Conservation (phyloP, 2,329 filamentous ascomycete genomes). For the Aspergillus fumigatiaffinis region DNA sequence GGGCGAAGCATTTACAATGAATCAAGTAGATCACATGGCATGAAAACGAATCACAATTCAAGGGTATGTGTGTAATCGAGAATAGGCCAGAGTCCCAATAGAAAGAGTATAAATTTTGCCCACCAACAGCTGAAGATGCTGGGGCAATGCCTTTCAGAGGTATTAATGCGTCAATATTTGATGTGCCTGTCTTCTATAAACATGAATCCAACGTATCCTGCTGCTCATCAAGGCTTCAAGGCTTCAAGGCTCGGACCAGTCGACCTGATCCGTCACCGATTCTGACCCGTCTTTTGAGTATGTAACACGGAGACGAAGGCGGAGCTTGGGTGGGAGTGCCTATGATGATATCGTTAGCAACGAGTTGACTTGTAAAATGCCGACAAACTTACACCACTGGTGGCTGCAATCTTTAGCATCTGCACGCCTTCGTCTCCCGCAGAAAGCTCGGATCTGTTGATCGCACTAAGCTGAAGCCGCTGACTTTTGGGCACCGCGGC, state of each 20-base stretch:
- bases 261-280: constrained; percentile 83
- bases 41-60: background rate
- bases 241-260: constrained; percentile 85
- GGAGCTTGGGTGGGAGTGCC: constrained; percentile 66
- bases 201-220: constrained; percentile 8
- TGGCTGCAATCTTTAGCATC: constrained; percentile 79
- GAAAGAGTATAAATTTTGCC: background rate
- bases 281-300: constrained; percentile 69
- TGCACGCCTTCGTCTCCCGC: constrained; percentile 82
- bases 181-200: background rate
- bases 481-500: constrained; percentile 96
- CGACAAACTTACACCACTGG: constrained; percentile 73
- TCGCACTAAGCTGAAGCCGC: constrained; percentile 85
- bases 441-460: constrained; percentile 73
- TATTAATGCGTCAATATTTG: background rate
- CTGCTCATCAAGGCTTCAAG: constrained; percentile 54
- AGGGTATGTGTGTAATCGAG: background rate
- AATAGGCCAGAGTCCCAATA: background rate
- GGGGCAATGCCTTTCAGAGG: background rate
- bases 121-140: background rate
- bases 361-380: constrained; percentile 6
- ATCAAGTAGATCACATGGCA: too few species aligned
- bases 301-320: constrained; percentile 78
- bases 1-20: background rate
- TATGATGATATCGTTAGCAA: constrained; percentile 40